phyloP scores from a whole-genome alignment of 768 basidiomycete species.

The Calocybe cyanea region DNA sequence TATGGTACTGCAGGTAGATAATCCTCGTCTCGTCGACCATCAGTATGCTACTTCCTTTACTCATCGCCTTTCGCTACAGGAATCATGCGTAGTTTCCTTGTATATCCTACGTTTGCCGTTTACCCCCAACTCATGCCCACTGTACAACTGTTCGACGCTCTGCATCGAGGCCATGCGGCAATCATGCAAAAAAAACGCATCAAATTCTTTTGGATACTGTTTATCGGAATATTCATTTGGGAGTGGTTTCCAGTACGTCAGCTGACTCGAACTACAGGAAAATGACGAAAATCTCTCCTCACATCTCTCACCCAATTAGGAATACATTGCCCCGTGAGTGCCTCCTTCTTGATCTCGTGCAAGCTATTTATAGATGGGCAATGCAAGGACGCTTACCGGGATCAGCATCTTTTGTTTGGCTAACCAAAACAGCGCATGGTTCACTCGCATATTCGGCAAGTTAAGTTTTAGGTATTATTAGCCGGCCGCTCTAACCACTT shows the following conservation, averaged over 20 bases:
- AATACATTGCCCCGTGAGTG: constrained; percentile 39
- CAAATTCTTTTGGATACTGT: constrained; percentile 52
- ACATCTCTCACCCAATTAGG: constrained; percentile 14
- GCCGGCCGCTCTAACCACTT: too few species aligned
- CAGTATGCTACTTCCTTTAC: too few species aligned
- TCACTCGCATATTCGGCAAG: constrained; percentile 55
- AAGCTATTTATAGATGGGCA: not conserved
- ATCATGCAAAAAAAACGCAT: constrained; percentile 45
- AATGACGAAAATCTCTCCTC: not conserved
- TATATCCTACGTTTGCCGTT: constrained; percentile 41
- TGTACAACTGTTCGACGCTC: constrained; percentile 32
- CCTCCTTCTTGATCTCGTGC: constrained; percentile 8
- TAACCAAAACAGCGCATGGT: constrained; percentile 41
- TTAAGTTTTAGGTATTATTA: not conserved
- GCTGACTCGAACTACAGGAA: too few species aligned
- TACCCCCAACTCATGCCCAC: constrained; percentile 36
- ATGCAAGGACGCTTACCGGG: constrained; percentile 44
- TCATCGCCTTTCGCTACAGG: constrained; percentile 9
- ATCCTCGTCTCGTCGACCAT: not conserved
- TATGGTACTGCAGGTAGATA: constrained; percentile 31
- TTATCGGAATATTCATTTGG: constrained; percentile 49
- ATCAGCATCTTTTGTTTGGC: constrained; percentile 55
- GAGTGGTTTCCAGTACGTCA: constrained; percentile 47
- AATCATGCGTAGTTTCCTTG: constrained; percentile 36
- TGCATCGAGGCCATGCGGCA: constrained; percentile 34